phyloP scores from a whole-genome alignment of 331 rosid species.

The Phaseolus coccineus region DNA sequence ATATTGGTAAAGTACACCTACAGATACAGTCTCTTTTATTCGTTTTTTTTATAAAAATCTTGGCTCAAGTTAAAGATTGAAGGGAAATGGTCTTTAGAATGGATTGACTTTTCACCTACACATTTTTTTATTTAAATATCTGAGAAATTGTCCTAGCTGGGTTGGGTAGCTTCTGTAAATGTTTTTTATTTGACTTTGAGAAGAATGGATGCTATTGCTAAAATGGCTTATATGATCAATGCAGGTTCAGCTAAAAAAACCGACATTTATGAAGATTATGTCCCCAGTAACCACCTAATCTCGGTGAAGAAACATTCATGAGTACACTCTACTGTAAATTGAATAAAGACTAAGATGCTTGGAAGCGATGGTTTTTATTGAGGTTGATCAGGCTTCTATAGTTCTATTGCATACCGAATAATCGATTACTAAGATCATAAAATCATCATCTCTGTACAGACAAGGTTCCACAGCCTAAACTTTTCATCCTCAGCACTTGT shows the following conservation, averaged over 20 bases:
- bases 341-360: conserved; percentile 36
- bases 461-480: conserved; percentile 22
- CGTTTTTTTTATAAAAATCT: background rate
- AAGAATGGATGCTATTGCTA: conserved; percentile 11
- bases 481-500: background rate
- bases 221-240: conserved; percentile 11
- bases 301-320: background rate
- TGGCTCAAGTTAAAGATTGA: background rate
- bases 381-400: conserved; percentile 9
- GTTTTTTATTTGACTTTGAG: background rate
- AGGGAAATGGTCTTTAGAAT: background rate
- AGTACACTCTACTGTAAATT: conserved; percentile 26
- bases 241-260: conserved; percentile 42
- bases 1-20: background rate
- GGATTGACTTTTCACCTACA: background rate
- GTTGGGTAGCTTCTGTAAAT: conserved; percentile 5
- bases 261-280: conserved; percentile 16
- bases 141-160: background rate
- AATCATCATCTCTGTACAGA: background rate
- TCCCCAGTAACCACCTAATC: background rate
- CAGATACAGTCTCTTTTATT: background rate
- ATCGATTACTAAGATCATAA: conserved; percentile 7
- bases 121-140: background rate
- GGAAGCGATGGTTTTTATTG: conserved; percentile 2
- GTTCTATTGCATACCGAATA: background rate